A percentile compares a stretch with the other conserved stretches of the same genome.
Conservation (phyloP, 805 yeast genomes). For the Yarrowia sp. region DNA sequence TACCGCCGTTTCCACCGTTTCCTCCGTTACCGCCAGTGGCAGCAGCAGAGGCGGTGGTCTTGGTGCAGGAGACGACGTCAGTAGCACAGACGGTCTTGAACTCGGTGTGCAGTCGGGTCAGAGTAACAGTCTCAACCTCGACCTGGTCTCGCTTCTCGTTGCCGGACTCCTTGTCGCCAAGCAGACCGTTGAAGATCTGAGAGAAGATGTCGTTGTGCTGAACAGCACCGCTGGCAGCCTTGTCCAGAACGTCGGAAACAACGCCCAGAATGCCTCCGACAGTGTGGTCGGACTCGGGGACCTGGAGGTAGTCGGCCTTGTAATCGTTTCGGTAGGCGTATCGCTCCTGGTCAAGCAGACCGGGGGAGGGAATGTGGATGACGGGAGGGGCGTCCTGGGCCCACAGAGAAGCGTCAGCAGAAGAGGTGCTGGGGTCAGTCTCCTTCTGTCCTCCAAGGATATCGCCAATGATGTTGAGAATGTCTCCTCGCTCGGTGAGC, state of each 20-base stretch:
- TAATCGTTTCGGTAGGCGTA: constrained; percentile 27
- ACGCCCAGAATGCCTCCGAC: constrained; percentile 22
- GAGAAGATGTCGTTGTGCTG: constrained; percentile 10
- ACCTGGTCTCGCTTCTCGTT: constrained; percentile 19
- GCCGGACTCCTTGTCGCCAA: not conserved
- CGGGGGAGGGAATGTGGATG: constrained; percentile 17
- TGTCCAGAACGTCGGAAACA: constrained; percentile 8
- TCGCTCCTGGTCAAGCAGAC: constrained; percentile 15
- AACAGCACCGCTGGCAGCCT: constrained; percentile 6
- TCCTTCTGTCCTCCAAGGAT: constrained; percentile 15
- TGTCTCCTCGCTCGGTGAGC: constrained; percentile 24
- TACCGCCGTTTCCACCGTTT: not conserved
- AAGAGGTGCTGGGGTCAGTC: not conserved
- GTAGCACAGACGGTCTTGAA: constrained; percentile 2
- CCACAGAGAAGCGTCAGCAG: not conserved
- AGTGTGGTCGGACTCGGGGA: constrained; percentile 23
- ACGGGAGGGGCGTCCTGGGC: constrained; percentile 16
- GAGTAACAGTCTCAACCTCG: constrained; percentile 21
- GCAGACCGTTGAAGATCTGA: constrained; percentile 15
- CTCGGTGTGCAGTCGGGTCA: constrained; percentile 22
- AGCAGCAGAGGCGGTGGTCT: not conserved
- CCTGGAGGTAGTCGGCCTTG: constrained; percentile 19
- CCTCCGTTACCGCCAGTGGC: not conserved
- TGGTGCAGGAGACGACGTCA: constrained; percentile 2
- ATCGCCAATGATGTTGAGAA: constrained; percentile 15